Evolutionary conservation across 2,329 filamentous ascomycete genomes (phyloP).

Genomic region (Periconia digitata): DNA sequence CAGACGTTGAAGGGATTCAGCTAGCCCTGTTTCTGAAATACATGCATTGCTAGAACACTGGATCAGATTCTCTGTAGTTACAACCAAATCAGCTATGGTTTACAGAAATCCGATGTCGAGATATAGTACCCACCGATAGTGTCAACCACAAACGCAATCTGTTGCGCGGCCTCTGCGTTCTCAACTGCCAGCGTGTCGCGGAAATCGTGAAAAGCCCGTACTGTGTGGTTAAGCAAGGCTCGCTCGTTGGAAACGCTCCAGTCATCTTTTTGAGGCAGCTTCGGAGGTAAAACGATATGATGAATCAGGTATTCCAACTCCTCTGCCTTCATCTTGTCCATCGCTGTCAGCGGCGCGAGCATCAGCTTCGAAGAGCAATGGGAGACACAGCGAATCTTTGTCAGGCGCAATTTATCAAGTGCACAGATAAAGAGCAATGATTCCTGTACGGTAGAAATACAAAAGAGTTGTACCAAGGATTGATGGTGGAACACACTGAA

Average conservation of each 20-base stretch:
- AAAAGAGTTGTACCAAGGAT: not conserved
- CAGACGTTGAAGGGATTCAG: slow-evolving; percentile 17
- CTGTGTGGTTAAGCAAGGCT: slow-evolving; percentile 12
- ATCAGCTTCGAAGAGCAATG: not conserved
- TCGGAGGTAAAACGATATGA: slow-evolving; percentile 54
- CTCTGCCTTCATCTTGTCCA: not conserved
- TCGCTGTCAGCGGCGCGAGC: not conserved
- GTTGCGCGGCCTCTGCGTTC: not conserved
- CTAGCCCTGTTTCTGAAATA: slow-evolving; percentile 15
- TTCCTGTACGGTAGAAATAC: not conserved
- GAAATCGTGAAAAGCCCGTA: slow-evolving; percentile 15
- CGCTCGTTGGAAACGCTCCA: slow-evolving; percentile 11
- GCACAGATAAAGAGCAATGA: not conserved
- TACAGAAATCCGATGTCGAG: not conserved
- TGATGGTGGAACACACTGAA: not conserved
- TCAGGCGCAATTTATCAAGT: not conserved
- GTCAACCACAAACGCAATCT: slow-evolving; percentile 11
- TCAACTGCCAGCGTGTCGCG: slow-evolving; percentile 1
- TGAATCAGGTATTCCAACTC: slow-evolving; percentile 43
- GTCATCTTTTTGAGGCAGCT: slow-evolving; percentile 47
- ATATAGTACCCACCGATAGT: slow-evolving; percentile 6
- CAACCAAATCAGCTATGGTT: slow-evolving; percentile 9
- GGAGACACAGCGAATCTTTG: not conserved
- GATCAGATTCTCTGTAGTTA: slow-evolving; percentile 14
- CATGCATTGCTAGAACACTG: not conserved